Base-by-base conservation (phyloP, 1,284 basidiomycete species). In the Cryptococcus sp. region DNA sequence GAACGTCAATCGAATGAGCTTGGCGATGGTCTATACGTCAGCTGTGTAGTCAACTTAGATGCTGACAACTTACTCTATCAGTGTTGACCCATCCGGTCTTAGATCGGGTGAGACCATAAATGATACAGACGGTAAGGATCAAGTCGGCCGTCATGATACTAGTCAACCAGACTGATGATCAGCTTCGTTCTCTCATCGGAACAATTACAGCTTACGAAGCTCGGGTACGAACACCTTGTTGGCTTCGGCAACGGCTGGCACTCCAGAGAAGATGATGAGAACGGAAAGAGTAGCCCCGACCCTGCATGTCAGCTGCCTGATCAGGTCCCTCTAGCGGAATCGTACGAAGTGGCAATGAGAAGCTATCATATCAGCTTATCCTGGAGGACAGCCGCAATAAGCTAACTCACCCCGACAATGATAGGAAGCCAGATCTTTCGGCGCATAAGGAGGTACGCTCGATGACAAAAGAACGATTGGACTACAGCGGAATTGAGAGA, bases 51-150 rank as follows among this genome's bases (percentile, higher is more conserved):
- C 14, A 16, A 28, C 18, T 22, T n/a, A n/a, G n/a, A n/a, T n/a
- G n/a, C n/a, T n/a, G n/a, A n/a, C n/a, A 11, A 42, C 54, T 52
- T 14, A 57, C 55, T 45, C 51, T 52, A 50, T 67, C 64, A 28
- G 58, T 67, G 44, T 62, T 59, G 2, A 52, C 46, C 64, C 64
- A 67, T n/a, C 64, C 64, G 1, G 64, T 63, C 32, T 53, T 56
- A 19, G 52, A 56, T 7, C 48, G 43, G 28, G 53, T n/a, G 19
- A 67, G 55, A 42, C 61, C 62, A 22, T 46, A 55, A 11, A 63
- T 34, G 52, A 64, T 61, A 18, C 45, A 50, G 9, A 47, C 31
- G 7, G 63, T 64, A 48, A 67, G 61, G 52, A 64, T 57, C 36
- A 64, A 45, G 47, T 66, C 62, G 42, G 62, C 59, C 5, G 49